Evolutionary conservation across 306 rosid genomes (phyloP).

Genomic region (Dryas drummondii): DNA sequence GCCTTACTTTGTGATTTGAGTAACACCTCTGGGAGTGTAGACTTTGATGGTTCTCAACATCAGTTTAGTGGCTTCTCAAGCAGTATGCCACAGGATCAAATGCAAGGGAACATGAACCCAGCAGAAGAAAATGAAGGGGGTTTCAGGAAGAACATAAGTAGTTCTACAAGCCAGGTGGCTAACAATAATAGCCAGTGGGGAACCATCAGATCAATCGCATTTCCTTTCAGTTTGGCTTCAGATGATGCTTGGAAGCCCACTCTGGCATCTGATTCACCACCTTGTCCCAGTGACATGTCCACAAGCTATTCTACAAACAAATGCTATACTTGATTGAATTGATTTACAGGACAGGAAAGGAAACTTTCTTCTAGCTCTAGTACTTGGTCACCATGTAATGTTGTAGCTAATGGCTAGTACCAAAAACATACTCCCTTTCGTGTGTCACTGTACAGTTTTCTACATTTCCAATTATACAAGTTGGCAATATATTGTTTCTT

Average conservation of each 20-base stretch:
- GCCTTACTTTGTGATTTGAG: conserved; percentile 13
- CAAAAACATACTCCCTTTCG: not conserved
- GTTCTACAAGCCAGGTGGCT: not conserved
- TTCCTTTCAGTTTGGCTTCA: conserved; percentile 57
- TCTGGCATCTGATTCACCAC: conserved; percentile 50
- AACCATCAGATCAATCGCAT: conserved; percentile 39
- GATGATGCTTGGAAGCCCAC: conserved; percentile 51
- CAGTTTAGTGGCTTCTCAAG: conserved; percentile 45
- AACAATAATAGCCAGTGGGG: conserved; percentile 38
- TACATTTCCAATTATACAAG: conserved; percentile 20
- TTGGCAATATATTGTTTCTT: conserved; percentile 9
- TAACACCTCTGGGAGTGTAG: conserved; percentile 26
- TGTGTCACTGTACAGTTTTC: conserved; percentile 25
- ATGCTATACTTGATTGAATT: conserved; percentile 41
- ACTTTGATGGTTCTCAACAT: conserved; percentile 45
- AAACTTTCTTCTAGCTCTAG: conserved; percentile 5
- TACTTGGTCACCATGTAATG: not conserved
- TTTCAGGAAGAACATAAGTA: conserved; percentile 23
- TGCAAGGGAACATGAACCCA: conserved; percentile 32
- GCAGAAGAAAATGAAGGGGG: conserved; percentile 24
- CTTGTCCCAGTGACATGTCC: conserved; percentile 57
- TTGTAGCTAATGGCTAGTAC: not conserved
- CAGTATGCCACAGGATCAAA: conserved; percentile 38
- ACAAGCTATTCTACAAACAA: conserved; percentile 48
- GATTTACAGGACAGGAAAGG: not conserved